Percentiles rank a stretch among this genome's conserved stretches.
Evolutionary conservation across 331 rosid species (phyloP).

Genomic region (Pyrus hybrid): DNA sequence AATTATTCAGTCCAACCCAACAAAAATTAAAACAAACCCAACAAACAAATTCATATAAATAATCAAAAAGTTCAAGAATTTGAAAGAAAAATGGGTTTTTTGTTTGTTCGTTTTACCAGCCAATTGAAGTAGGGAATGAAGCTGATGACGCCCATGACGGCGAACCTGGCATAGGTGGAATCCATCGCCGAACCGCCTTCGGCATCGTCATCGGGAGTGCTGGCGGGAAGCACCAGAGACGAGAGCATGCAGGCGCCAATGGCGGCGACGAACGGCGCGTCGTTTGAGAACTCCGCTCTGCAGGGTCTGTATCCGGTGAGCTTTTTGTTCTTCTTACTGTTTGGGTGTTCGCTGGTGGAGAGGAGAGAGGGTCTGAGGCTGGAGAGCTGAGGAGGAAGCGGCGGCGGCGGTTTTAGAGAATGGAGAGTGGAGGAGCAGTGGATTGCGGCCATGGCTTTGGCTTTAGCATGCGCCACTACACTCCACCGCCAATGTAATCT

Average conservation of each 20-base stretch:
- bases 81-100: not conserved
- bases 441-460: not conserved
- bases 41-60: not conserved
- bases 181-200: conserved; percentile 38
- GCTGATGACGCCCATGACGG: conserved; percentile 77
- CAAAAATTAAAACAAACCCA: not conserved
- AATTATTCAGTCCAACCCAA: not conserved
- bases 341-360: not conserved
- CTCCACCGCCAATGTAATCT: not conserved
- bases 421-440: conserved; percentile 1
- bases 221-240: conserved; percentile 46
- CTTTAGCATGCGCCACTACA: too few species aligned
- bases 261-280: conserved; percentile 75
- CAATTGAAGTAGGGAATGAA: conserved; percentile 96
- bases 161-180: conserved; percentile 62
- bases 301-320: conserved; percentile 9
- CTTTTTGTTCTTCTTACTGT: not conserved
- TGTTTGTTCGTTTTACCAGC: conserved; percentile 42
- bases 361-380: not conserved
- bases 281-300: conserved; percentile 42
- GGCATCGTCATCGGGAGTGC: conserved; percentile 25
- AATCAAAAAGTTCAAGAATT: not conserved
- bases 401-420: not conserved
- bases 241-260: conserved; percentile 79
- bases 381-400: not conserved